phyloP scores from a whole-genome alignment of 306 rosid genomes.

The Ormosia semicastrata region DNA sequence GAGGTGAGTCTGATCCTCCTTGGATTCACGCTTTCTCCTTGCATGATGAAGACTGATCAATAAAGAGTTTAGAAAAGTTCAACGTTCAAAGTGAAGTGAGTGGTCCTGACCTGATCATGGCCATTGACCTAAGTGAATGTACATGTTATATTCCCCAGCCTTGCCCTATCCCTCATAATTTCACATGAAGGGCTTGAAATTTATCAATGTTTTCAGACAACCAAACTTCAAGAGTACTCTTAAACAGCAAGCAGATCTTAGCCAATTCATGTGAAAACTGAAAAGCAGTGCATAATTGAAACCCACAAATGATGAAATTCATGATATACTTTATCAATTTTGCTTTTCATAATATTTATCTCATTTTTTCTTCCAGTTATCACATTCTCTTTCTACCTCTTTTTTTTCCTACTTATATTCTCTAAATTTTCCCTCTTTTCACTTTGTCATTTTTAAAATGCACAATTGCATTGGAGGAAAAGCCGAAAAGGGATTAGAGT shows the following conservation, averaged over 20 bases:
- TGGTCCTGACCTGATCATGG: constrained; percentile 28
- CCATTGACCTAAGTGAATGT: neutral
- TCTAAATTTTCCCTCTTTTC: neutral
- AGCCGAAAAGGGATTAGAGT: neutral
- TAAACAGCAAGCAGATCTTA: neutral
- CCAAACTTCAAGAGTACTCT: constrained; percentile 13
- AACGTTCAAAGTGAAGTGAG: neutral
- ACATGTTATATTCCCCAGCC: neutral
- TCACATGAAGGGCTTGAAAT: constrained; percentile 29
- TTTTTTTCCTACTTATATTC: neutral
- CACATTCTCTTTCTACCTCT: neutral
- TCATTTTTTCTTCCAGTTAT: neutral
- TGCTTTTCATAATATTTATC: neutral
- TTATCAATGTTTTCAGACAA: neutral
- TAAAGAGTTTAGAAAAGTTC: constrained; percentile 29
- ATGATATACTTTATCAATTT: neutral
- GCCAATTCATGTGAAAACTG: constrained; percentile 9
- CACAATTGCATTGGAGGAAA: neutral
- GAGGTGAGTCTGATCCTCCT: constrained; percentile 13
- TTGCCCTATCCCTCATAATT: constrained; percentile 8
- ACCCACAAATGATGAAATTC: constrained; percentile 5
- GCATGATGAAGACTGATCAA: constrained; percentile 36
- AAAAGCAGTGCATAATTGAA: neutral
- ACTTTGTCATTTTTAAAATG: neutral
- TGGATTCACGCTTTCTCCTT: constrained; percentile 31